phyloP scores from a whole-genome alignment of 164 flowering plant genomes.

The Piper longum region DNA sequence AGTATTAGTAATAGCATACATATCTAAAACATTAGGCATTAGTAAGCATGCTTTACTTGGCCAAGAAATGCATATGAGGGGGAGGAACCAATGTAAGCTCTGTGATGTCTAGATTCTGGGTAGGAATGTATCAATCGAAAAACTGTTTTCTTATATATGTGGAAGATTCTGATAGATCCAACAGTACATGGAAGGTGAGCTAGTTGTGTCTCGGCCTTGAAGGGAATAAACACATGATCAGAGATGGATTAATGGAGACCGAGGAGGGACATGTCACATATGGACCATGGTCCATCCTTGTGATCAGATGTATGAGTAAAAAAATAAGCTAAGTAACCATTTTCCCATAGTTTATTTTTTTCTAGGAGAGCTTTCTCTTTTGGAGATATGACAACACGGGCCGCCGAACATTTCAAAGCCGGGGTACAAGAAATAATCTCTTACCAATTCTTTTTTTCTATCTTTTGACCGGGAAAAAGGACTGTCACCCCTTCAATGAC shows the following conservation, averaged over 20 bases:
- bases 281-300: not conserved
- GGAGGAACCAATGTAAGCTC: not conserved
- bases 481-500: not conserved
- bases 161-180: not conserved
- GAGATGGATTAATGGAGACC: not conserved
- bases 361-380: not conserved
- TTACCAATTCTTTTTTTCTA: not conserved
- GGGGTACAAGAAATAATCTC: not conserved
- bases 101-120: too few relatives aligned
- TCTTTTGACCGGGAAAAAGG: not conserved
- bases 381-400: not conserved
- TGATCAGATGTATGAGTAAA: not conserved
- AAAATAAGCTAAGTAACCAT: not conserved
- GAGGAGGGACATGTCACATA: not conserved
- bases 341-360: not conserved
- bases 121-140: too few relatives aligned
- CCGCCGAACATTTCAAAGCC: not conserved
- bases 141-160: not conserved
- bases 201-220: not conserved
- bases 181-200: not conserved
- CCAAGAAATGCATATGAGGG: not conserved
- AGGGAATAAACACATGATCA: not conserved
- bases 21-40: not conserved
- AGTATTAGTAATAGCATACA: not conserved
- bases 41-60: not conserved